A percentile compares a stretch with the other conserved stretches of the same genome.
phyloP scores from a whole-genome alignment of 345 rosid species.

The Rhizophora mangle region DNA sequence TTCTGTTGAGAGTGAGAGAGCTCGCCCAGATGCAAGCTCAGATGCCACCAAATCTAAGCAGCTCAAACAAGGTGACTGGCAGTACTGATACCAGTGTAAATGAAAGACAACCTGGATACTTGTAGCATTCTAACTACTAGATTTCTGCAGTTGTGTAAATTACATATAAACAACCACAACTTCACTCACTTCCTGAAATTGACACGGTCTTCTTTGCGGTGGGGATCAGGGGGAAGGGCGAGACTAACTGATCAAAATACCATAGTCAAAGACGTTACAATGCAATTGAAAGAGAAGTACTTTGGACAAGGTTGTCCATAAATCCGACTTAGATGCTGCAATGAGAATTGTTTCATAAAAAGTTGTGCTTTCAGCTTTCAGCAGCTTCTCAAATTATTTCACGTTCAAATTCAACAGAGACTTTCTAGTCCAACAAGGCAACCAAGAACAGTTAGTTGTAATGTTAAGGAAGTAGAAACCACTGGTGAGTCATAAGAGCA shows the following conservation, averaged over 20 bases:
- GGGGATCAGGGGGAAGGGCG: neutral
- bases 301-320: too few relatives aligned
- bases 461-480: too few relatives aligned
- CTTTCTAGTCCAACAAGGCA: too few relatives aligned
- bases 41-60: conserved; percentile 34
- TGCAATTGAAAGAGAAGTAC: too few relatives aligned
- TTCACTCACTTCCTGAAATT: neutral
- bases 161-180: conserved; percentile 18
- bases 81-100: conserved; percentile 37
- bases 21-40: conserved; percentile 75
- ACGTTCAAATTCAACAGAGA: too few relatives aligned
- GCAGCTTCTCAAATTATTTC: too few relatives aligned
- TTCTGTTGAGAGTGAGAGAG: conserved; percentile 76
- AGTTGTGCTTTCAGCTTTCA: too few relatives aligned
- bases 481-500: too few relatives aligned
- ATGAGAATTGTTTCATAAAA: too few relatives aligned
- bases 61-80: conserved; percentile 41
- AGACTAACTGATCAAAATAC: neutral
- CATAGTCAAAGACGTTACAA: too few relatives aligned
- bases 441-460: too few relatives aligned
- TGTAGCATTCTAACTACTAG: conserved; percentile 46
- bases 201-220: neutral
- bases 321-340: too few relatives aligned
- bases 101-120: conserved; percentile 51
- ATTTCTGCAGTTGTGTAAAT: conserved; percentile 24